Conservation (phyloP, 1,284 basidiomycete genomes). For the Sporisorium scitamineum region DNA sequence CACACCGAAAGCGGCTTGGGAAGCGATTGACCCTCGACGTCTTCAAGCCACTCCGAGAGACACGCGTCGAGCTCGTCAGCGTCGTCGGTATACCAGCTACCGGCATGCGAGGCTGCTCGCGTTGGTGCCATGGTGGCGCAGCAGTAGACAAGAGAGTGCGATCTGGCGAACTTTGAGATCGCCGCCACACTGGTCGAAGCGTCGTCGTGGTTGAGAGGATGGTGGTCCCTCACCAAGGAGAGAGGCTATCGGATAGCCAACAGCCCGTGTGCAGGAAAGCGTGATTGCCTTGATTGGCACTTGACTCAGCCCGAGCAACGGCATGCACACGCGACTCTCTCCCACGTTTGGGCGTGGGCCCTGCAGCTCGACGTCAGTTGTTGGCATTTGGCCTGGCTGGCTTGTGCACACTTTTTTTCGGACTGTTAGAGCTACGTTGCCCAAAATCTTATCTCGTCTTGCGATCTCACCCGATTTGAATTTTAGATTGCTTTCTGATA, state of each 20-base stretch:
- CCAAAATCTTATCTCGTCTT: not conserved
- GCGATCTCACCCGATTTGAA: not conserved
- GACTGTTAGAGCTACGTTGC: not conserved
- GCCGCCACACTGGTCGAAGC: not conserved
- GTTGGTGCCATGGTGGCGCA: conserved; percentile 25
- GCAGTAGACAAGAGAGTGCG: too few relatives aligned
- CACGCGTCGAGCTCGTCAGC: conserved; percentile 71
- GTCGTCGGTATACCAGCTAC: conserved; percentile 86
- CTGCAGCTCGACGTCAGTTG: conserved; percentile 36
- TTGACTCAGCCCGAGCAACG: too few relatives aligned
- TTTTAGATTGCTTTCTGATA: not conserved
- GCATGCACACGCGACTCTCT: conserved; percentile 1
- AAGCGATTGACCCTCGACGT: conserved; percentile 6
- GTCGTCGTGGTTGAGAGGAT: not conserved
- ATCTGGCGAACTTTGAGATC: not conserved
- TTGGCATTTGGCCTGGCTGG: not conserved
- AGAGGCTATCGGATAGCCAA: too few relatives aligned
- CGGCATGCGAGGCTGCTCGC: conserved; percentile 82
- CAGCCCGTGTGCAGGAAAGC: too few relatives aligned
- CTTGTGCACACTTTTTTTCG: conserved; percentile 1
- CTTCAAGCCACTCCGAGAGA: conserved; percentile 40
- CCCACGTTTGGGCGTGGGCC: conserved; percentile 24
- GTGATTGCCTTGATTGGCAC: too few relatives aligned
- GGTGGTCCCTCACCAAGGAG: not conserved
- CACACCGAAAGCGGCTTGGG: conserved; percentile 25